Evolutionary conservation across 2,329 filamentous ascomycete genomes (phyloP).

Genomic region (Microascus cirrosus): DNA sequence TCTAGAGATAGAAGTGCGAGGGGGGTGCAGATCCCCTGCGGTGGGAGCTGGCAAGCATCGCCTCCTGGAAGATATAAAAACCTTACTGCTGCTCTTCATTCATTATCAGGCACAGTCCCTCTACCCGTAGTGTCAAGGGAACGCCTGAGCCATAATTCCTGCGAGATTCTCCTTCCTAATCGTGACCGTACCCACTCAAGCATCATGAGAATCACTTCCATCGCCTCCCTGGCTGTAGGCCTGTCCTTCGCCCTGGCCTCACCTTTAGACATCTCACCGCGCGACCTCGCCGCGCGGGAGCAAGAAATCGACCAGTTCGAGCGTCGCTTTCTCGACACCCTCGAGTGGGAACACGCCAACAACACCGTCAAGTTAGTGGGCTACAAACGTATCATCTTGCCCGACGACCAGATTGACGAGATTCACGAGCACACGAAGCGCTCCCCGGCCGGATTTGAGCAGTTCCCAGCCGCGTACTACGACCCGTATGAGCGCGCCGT

Average conservation of each 20-base stretch:
- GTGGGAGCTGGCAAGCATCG: too few species aligned
- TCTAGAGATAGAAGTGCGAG: too few species aligned
- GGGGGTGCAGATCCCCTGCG: too few species aligned
- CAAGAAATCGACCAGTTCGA: conserved; percentile 5
- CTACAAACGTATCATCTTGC: conserved; percentile 8
- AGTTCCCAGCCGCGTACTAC: neutral
- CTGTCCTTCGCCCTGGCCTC: neutral
- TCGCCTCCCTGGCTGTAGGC: too few species aligned
- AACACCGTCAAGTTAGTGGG: conserved; percentile 9
- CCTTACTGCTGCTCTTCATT: too few species aligned
- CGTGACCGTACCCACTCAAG: too few species aligned
- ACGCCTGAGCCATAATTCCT: too few species aligned
- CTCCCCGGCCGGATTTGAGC: conserved; percentile 1
- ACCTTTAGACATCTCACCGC: neutral
- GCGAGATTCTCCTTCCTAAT: too few species aligned
- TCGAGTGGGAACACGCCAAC: conserved; percentile 6
- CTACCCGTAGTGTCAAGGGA: too few species aligned
- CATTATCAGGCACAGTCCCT: too few species aligned
- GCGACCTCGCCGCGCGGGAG: neutral
- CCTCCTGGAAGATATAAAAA: too few species aligned
- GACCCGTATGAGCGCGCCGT: conserved; percentile 2
- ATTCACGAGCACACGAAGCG: conserved; percentile 3
- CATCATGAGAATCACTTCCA: too few species aligned
- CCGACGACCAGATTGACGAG: conserved; percentile 5
- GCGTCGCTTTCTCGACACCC: conserved; percentile 7